Base-by-base conservation (phyloP, 805 yeast genomes). In the Spathaspora boniae region DNA sequence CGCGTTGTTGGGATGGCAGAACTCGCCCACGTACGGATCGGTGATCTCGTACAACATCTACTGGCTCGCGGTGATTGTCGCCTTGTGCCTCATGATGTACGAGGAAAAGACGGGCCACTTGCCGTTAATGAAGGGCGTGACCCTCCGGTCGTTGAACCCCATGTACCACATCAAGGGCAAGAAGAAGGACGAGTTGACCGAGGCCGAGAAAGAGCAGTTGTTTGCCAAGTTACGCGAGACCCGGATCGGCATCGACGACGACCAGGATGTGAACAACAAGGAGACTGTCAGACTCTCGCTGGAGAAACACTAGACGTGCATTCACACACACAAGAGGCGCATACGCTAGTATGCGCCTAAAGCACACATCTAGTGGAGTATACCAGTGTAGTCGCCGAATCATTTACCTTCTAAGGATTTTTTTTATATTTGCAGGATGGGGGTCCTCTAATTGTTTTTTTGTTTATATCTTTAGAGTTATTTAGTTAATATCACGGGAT, bases 1-100 rank as follows among this genome's bases (percentile, higher is more conserved):
- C 56, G 86, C 97, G 18, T 62, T 91, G 38, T 70, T 91, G 45
- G 98, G 98, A 44, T 91, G 98, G 98, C 96, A 88, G 68, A 91
- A 91, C 65, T 77, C 95, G 36, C 98, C 96, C 41, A 87, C 95
- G 46, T 76, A 86, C 57, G 96, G 97, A 38, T 86, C 96, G 4
- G 89, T 91, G 41, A 66, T 91, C 36, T 77, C 89, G 32, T 91
- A 91, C 72, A 88, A 87, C 66, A 46, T 82, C 44, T 91, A 91
- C 71, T 91, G 98, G 98, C 50, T 89, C 36, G 27, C 38, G 4
- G 29, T 50, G 20, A 48, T 50, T 30, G 60, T 64, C 26, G 57
- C 87, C 37, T 54, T 91, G 29, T 34, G 54, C 12, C 61, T 81
- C 47, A 77, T 91, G 87, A 64, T 81, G 44, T 88, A 53, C 64